Evolutionary conservation across 2,329 filamentous ascomycete genomes (phyloP), one percentile per base, ranked within the genome.

Genomic region (Colletotrichum sp.): DNA sequence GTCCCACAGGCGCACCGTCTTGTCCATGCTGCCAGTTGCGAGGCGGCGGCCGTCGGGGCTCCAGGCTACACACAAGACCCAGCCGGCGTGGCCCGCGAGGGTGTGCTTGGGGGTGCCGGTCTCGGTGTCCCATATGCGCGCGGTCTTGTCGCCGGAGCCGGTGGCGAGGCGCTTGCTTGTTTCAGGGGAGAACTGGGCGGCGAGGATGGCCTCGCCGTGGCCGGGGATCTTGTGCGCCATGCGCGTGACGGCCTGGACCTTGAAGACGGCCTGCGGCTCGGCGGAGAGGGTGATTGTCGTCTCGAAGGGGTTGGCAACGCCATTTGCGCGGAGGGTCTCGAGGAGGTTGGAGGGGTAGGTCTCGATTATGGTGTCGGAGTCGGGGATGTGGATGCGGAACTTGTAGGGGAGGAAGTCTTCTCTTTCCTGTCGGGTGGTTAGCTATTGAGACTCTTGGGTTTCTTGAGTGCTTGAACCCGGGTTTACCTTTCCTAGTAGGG

Each of bases 1-100:
- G 81, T 98, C 93, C 96, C 96, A 98, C 62, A 98, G 87, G 62
- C 96, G 89, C n/a, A 98, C 93, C 0, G 94, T 94, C 81, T 96
- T 97, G 83, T 99, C 96, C 92, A 97, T 98, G 81, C 94, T 95
- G 73, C 96, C 96, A 0, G 96, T 98, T 3, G 96, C 96, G 66
- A 98, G 90, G 59, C 93, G 90, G 32, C 90, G 89, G 13, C 94
- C 95, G 81, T 98, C 95, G 0, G 96, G 95, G 16, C 94, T 96
- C 92, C 95, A 98, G 70, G 92, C 92, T 5, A 98, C 95, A 3
- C 93, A 95, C 71, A 98, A 85, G 5, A 98, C 96, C 96, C 96
- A 98, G 76, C 94, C 94, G 3, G 93, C 93, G 84, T 98, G 97
- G 1, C 96, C 96, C 79, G 95, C 94, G 64, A 98, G 86, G 0